Evolutionary conservation across 805 yeast genomes (phyloP), one percentile per base, ranked within the genome.

Genomic region (Saccharomycopsis synnaedendra): DNA sequence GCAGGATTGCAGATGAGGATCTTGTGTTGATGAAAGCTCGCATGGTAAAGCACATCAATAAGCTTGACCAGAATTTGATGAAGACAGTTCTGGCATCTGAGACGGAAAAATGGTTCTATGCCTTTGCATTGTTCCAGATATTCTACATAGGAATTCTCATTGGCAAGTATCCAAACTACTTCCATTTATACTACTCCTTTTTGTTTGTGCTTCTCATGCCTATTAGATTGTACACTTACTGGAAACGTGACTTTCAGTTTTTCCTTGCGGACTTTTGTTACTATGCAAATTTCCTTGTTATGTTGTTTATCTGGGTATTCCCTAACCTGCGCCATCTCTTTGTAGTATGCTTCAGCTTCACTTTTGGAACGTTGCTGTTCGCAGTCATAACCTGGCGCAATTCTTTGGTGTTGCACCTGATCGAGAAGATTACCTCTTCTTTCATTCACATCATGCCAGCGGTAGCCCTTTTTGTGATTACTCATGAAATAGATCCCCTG

Each of bases 331-430:
- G 71, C 38, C 74, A 80, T 55, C 68, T 90, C 29, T 90, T 83
- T 64, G 77, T 85, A 10, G 75, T 90, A 3, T 87, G 94, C 55
- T 89, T 85, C 64, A 83, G 96, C 6, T 77, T 90, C 51, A 74
- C 93, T 1, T 80, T 83, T 66, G 98, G 97, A 1, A 86, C 97
- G 0, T 65, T 90, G 48, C 76, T 95, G 4, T 89, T 86, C 74
- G 97, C 97, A 0, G 96, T 90, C 28, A 80, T 90, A 41, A 85
- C 96, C 0, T 90, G 97, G 98, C 72, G 95, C 56, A 90, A 90
- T 62, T 88, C 96, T 5, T 69, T 90, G 47, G 97, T 90, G 5
- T 69, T 90, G 43, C 98, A 90, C 60, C 81, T 90, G 8, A 75
- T 90, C 51, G 98, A 90, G 55, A 90, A 90, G 63, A 86, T 89